These are phyloP conservation scores for Thraustochytrium aureum DNA, from an alignment of 352 stramenopile genomes.

Conservation along the genomic window DNA sequence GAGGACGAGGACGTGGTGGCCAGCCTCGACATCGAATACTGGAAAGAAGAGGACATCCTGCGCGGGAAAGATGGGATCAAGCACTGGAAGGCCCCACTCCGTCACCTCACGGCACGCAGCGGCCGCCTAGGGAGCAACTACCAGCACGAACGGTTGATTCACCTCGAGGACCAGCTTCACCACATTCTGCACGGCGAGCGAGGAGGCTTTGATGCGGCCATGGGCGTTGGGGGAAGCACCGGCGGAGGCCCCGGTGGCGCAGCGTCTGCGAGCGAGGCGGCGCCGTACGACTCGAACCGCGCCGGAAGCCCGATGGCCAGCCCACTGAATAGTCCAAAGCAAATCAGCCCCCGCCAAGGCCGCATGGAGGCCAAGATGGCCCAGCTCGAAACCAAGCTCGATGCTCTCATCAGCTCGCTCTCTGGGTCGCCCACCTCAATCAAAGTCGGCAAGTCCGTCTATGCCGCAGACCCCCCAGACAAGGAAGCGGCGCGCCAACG, in stretches of 20 bases:
- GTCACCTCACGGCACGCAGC: not conserved
- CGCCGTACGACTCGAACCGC: not conserved
- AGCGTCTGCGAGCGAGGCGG: no score
- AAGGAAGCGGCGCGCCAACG: not conserved
- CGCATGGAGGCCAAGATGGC: not conserved
- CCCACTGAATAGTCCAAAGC: not conserved
- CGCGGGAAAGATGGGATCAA: not conserved
- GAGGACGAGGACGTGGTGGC: not conserved
- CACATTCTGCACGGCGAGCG: not conserved
- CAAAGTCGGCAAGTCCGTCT: no score
- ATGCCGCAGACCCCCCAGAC: not conserved
- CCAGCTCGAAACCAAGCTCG: not conserved
- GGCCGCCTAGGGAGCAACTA: not conserved
- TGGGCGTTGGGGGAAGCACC: not conserved
- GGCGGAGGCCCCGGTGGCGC: no score
- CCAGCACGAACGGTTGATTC: not conserved
- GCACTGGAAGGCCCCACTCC: not conserved
- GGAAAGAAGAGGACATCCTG: not conserved
- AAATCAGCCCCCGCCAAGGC: not conserved
- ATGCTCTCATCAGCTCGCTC: not conserved
- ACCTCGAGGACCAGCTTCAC: not conserved
- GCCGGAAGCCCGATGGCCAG: not conserved
- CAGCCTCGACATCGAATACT: conserved; percentile 4
- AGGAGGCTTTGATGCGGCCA: not conserved
- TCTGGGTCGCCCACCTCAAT: not conserved